These are phyloP conservation scores for Colletotrichum tropicicola DNA, from an alignment of 2,329 filamentous ascomycete genomes.

Conservation along the genomic window DNA sequence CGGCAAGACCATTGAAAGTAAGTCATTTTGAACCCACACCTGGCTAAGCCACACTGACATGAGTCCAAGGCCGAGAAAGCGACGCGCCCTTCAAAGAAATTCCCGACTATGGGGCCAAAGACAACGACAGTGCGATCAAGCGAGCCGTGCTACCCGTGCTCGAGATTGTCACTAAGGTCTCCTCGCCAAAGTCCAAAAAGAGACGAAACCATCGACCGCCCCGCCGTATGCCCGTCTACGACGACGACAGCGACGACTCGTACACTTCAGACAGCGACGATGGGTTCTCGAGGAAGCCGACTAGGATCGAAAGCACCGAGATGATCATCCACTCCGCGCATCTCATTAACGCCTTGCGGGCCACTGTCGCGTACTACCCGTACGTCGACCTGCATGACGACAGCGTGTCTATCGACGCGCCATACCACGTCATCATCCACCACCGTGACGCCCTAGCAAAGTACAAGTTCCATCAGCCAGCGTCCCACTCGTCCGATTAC, in stretches of 20 bases:
- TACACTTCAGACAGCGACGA: conserved; percentile 34
- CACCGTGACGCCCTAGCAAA: conserved; percentile 50
- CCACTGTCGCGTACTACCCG: conserved; percentile 59
- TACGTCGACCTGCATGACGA: conserved; percentile 46
- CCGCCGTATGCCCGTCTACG: background rate
- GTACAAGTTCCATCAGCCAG: conserved; percentile 52
- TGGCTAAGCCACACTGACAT: conserved; percentile 24
- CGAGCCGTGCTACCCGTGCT: conserved; percentile 44
- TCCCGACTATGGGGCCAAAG: conserved; percentile 35
- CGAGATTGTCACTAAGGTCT: conserved; percentile 53
- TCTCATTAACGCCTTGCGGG: conserved; percentile 56
- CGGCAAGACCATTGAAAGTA: conserved; percentile 47
- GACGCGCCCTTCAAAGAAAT: conserved; percentile 46
- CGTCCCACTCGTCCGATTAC: conserved; percentile 50
- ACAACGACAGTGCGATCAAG: conserved; percentile 34
- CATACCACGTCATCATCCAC: conserved; percentile 58
- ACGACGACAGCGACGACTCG: conserved; percentile 31
- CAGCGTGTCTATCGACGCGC: conserved; percentile 49
- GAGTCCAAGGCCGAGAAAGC: conserved; percentile 45
- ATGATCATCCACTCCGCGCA: conserved; percentile 56
- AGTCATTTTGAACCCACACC: conserved; percentile 26
- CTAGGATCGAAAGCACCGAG: conserved; percentile 41
- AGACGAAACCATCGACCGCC: conserved; percentile 14
- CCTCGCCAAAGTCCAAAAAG: conserved; percentile 27
- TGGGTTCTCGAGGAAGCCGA: conserved; percentile 34